Base-by-base conservation (phyloP, 2,329 filamentous ascomycete genomes). In the Diplodia sapinea region DNA sequence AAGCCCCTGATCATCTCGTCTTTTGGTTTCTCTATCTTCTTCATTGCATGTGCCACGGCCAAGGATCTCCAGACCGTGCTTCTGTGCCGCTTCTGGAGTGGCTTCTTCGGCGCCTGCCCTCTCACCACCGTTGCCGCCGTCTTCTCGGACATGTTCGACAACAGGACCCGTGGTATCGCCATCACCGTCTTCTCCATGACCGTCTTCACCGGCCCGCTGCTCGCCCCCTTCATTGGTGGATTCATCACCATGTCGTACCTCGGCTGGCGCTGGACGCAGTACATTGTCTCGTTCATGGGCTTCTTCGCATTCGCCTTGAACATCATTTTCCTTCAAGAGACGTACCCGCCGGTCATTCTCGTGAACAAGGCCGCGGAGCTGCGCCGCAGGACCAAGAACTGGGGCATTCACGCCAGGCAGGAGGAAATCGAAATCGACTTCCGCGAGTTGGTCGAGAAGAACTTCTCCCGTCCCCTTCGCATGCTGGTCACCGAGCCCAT, bases 341-440 rank as follows among this genome's bases (percentile, higher is more conserved):
- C 85, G 0, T 88, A 88, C 69, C 83, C 86, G 0, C 86, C 86
- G 0, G 80, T 87, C 0, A 83, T 88, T 15, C 79, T 88, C 3
- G 82, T 88, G 47, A 75, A 79, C 17, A 88, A 88, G 72, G 85
- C 86, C 3, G 75, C 81, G 3, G 84, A 87, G 69, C 74, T 88
- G 2, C 79, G 85, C 38, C 80, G 86, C 40, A 75, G 83, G 31
- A 88, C 85, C 1, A 82, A 82, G 73, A 88, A 88, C 69, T 88
- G 85, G 85, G 85, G 85, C 12, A 87, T 88, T 62, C 86, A 88
- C 71, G 86, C 86, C n/a, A 85, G 85, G 72, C 79, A 79, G 63
- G 84, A 86, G 70, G 83, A 85, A 75, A 82, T 85, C 59, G 83
- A 85, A 71, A 79, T 85, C 43, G 83, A 85, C 69, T 78, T 85